Evolutionary conservation across 495 filamentous ascomycete species (phyloP).

Genomic region (Pyronema domesticum): DNA sequence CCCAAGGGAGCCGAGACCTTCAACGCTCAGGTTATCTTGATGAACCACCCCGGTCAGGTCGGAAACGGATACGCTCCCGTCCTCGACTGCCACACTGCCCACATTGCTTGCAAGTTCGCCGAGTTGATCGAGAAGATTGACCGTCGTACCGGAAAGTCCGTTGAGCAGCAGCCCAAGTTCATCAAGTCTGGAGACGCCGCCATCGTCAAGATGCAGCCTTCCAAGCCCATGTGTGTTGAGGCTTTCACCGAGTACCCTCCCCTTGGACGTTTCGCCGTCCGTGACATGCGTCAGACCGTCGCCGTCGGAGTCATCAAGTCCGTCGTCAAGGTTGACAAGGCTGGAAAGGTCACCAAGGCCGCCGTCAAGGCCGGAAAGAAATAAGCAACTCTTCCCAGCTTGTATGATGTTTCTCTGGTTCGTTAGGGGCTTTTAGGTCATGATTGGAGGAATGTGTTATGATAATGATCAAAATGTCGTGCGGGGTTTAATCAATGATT

Average conservation of each 20-base stretch:
- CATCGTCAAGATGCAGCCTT: conserved; percentile 99
- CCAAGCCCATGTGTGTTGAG: conserved; percentile 99
- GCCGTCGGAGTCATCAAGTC: conserved; percentile 93
- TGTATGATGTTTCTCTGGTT: too few species aligned
- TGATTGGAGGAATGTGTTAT: too few species aligned
- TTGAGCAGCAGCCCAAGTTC: conserved; percentile 85
- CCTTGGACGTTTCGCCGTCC: conserved; percentile 96
- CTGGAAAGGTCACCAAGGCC: conserved; percentile 59
- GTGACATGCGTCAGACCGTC: conserved; percentile 82
- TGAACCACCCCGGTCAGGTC: conserved; percentile 99
- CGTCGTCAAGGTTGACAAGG: conserved; percentile 58
- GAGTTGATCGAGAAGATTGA: conserved; percentile 99
- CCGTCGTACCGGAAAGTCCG: conserved; percentile 97
- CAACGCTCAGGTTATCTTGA: conserved; percentile 99
- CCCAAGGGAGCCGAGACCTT: conserved; percentile 74
- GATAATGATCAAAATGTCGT: too few species aligned
- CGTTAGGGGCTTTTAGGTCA: too few species aligned
- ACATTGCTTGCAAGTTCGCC: conserved; percentile 99
- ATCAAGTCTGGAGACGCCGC: conserved; percentile 99
- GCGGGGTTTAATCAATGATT: too few species aligned
- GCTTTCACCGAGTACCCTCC: conserved; percentile 98
- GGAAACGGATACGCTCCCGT: conserved; percentile 97
- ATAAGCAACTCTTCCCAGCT: too few species aligned
- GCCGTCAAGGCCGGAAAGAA: conserved; percentile 28
- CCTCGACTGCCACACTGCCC: conserved; percentile 97